Conservation (phyloP, 371 early-diverging fungal species). For the Fennellomyces sp. region DNA sequence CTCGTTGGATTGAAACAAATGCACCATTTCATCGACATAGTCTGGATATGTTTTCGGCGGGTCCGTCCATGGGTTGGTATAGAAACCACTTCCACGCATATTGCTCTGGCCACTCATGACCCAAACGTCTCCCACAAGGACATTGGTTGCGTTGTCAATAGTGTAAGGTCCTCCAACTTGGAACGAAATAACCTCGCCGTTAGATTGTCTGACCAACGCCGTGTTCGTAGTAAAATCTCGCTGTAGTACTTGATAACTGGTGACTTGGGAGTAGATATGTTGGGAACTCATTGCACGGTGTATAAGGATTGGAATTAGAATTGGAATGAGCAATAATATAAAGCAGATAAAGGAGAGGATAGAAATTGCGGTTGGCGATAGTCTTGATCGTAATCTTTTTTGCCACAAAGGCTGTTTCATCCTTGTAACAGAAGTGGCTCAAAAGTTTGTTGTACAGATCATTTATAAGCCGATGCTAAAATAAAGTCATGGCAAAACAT, state of each 20-base stretch:
- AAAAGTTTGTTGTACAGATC: too few species aligned
- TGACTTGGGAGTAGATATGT: conserved; percentile 10
- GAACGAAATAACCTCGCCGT: conserved; percentile 8
- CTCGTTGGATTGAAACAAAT: conserved; percentile 36
- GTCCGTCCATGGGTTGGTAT: conserved; percentile 9
- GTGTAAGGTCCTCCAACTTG: conserved; percentile 40
- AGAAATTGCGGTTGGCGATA: too few species aligned
- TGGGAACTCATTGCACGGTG: too few species aligned
- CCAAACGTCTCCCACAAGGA: conserved; percentile 50
- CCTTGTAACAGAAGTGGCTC: too few species aligned
- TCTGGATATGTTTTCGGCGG: not conserved
- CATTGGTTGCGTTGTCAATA: conserved; percentile 16
- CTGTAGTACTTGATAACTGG: conserved; percentile 37
- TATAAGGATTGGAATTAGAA: too few species aligned
- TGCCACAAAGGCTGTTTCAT: too few species aligned
- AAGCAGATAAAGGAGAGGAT: too few species aligned
- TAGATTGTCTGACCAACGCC: conserved; percentile 11
- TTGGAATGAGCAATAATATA: too few species aligned
- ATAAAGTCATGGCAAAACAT: too few species aligned
- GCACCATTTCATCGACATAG: conserved; percentile 7
- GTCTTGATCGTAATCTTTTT: too few species aligned
- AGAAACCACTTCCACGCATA: conserved; percentile 47
- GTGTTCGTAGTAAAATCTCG: conserved; percentile 22
- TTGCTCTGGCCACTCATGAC: conserved; percentile 53
- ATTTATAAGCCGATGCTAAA: too few species aligned